Evolutionary conservation across 192 early-diverging fungal genomes (phyloP), one percentile per base, ranked within the genome.

Genomic region (Backusella westeae): DNA sequence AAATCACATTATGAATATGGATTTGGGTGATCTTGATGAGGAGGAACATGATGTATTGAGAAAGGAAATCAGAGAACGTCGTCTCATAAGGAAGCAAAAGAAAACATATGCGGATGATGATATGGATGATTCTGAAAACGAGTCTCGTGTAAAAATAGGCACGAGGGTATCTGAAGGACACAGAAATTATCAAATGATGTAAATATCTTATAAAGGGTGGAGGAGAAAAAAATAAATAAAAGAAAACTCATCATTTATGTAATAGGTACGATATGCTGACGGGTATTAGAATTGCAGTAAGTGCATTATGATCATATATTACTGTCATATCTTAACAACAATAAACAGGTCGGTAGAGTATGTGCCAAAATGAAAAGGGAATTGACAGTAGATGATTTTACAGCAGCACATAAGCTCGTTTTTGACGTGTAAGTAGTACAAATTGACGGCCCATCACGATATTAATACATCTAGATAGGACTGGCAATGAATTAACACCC

Each of bases 401-500:
- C 73, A 1, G 93, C 95, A 15, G 90, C 91, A 10, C 95, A 99
- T 86, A 99, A 99, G 82, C 84, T 98, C 59, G 94, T 96, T 17
- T 99, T 99, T 86, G 98, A 99, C 83, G 93, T 96, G 90, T 93
- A 90, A 75, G 86, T 75, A 8, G 14, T 10, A 35, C 10, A 66
- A 46, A 32, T 32, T 3, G 32, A 32, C 32, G 32, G 32, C 2
- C 2, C 32, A 32, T 32, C 32, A 32, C 32, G 32, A 32, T 32
- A 32, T 32, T 32, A 32, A 32, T 32, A 32, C 2, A 32, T 32
- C 1, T 32, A 32, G 32, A 32, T 53, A 42, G 4, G 32, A 94
- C 93, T 26, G 96, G 96, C 36, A 95, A 97, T 80, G 97, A 99
- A 82, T 81, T 98, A 82, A 97, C 96, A 17, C 95, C 98, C 15